Conservation (phyloP, 169 alveolate genomes). For the Plasmodium fragile region DNA sequence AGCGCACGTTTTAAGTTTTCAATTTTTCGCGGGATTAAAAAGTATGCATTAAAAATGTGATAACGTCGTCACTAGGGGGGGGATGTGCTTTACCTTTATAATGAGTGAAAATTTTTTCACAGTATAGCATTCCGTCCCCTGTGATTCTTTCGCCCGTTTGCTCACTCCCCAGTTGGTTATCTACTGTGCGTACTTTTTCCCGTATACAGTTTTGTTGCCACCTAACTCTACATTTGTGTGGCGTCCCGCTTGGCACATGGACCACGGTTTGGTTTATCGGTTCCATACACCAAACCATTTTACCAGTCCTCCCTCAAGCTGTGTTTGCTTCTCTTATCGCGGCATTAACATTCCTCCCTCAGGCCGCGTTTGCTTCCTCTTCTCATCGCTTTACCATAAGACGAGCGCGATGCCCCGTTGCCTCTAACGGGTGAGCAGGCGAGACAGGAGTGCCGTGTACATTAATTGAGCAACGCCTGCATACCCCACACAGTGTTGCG, state of each 20-base stretch:
- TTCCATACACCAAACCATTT: not conserved
- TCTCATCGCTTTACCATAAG: not conserved
- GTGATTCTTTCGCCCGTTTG: not conserved
- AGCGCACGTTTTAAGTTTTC: not conserved
- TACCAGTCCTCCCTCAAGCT: not conserved
- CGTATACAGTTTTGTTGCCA: conserved; percentile 10
- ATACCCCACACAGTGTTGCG: not conserved
- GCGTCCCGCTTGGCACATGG: not conserved
- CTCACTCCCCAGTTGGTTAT: not conserved
- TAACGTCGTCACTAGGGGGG: not conserved
- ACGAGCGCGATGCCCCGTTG: not conserved
- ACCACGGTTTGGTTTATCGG: not conserved
- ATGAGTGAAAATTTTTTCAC: not conserved
- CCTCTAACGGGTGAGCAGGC: not conserved
- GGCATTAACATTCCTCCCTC: not conserved
- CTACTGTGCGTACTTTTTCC: not conserved
- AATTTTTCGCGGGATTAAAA: not conserved
- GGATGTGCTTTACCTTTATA: not conserved
- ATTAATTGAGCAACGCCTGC: not conserved
- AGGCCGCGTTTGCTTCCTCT: not conserved
- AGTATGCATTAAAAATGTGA: conserved; percentile 1
- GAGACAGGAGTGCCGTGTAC: not conserved
- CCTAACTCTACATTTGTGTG: not conserved
- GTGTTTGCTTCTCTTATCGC: not conserved
- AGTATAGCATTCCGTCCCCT: not conserved